Base-by-base conservation (phyloP, 2,329 filamentous ascomycete genomes). In the Exophiala oligosperma region DNA sequence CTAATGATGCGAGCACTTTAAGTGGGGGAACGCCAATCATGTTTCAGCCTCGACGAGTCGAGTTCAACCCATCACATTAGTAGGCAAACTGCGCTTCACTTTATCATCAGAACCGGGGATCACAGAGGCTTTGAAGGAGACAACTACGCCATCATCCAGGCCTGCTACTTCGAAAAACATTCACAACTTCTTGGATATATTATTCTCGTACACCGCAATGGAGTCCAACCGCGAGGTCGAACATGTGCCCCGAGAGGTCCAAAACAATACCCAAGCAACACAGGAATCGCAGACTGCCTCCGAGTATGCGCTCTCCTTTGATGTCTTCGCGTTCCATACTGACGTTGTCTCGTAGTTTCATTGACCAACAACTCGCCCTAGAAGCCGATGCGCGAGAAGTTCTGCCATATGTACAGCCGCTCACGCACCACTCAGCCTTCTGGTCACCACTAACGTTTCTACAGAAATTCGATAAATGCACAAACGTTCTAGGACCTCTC, bases 341-440 rank as follows among this genome's bases (percentile, higher is more conserved):
- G 37, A 26, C 14, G 8, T 56, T 23, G 3, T 6, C 48, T 38
- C 26, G 12, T 35, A 62, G 59, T 52, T 97, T 95, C 72, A 91
- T 99, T 66, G 86, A 91, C 67, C 87, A 86, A 55, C 94, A 99
- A 72, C 87, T 97, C 70, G 86, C 88, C 66, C 87, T 99, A 53
- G 94, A 99, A 76, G 91, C 90, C 21, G 94, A 99, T 76, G 94
- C 94, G 48, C 91, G 92, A 67, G 93, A 99, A 79, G 90, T 90
- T 61, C 83, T 99, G 5, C 94, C 94, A 65, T 99, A 96, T 72
- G 91, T 95, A 77, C 69, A 85, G 66, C 14, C 17, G 14, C 29
- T 41, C 11, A 26, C 14, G 49, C 26, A 24, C 41, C 41, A 14
- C 4, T 46, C 49, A 46, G 32, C 23, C 21, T 43, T 29, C 17